A percentile compares a stretch with the other conserved stretches of the same genome.
Evolutionary conservation across 1,284 basidiomycete species (phyloP).

Genomic region (Inonotus hispidus): DNA sequence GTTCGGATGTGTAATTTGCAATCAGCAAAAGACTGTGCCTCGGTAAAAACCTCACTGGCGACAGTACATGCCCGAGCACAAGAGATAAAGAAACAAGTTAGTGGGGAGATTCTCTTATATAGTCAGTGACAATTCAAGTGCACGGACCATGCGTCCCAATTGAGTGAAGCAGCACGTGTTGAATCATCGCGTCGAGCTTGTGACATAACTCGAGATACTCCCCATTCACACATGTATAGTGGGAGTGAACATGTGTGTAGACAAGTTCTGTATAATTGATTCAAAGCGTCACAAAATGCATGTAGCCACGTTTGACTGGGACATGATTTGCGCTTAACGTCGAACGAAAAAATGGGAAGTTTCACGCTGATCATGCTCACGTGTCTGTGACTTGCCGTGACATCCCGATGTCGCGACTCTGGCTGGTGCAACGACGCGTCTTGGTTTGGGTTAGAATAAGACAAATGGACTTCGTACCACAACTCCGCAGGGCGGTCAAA

Average conservation of each 20-base stretch:
- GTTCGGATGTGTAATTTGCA: constrained; percentile 90
- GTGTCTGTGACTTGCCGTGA: background rate
- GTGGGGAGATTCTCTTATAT: background rate
- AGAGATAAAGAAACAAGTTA: constrained; percentile 52
- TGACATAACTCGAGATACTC: too few species aligned
- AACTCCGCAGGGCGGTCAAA: constrained; percentile 24
- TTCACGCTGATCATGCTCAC: background rate
- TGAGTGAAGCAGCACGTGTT: background rate
- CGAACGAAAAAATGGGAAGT: background rate
- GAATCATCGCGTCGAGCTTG: too few species aligned
- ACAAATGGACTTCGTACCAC: constrained; percentile 15
- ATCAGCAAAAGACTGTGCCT: constrained; percentile 91
- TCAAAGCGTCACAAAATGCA: too few species aligned
- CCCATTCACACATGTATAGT: too few species aligned
- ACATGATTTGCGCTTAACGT: too few species aligned
- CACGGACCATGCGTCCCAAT: background rate
- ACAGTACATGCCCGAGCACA: constrained; percentile 90
- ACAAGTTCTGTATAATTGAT: too few species aligned
- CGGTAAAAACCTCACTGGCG: constrained; percentile 89
- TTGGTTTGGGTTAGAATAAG: background rate
- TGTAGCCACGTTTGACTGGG: too few species aligned
- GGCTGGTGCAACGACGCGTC: background rate
- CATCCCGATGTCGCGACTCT: background rate
- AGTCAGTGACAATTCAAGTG: background rate
- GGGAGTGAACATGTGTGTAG: too few species aligned